Evolutionary conservation across 306 rosid genomes (phyloP).

Genomic region (Lathyrus tuberosus): DNA sequence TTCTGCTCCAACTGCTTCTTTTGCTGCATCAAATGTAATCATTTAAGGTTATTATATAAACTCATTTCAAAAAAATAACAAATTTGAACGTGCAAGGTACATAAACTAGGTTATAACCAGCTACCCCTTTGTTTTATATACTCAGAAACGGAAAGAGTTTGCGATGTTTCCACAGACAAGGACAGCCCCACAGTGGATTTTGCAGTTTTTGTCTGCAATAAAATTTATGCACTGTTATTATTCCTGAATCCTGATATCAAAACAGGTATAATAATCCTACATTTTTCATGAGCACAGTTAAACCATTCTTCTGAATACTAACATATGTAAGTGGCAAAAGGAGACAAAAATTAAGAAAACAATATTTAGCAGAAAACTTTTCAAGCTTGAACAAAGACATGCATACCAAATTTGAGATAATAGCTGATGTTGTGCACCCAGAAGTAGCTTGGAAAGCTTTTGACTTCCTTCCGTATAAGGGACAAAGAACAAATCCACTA

Average conservation of each 20-base stretch:
- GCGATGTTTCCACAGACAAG: conserved; percentile 83
- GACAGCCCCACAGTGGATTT: conserved; percentile 84
- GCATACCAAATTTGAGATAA: conserved; percentile 86
- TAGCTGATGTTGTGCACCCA: conserved; percentile 74
- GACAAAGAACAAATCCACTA: conserved; percentile 91
- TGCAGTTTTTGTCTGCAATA: conserved; percentile 89
- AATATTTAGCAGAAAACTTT: conserved; percentile 11
- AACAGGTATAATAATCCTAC: conserved; percentile 13
- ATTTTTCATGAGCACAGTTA: conserved; percentile 12
- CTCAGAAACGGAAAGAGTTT: conserved; percentile 69
- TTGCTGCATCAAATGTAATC: conserved; percentile 58
- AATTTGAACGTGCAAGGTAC: conserved; percentile 29
- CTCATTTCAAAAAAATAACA: conserved; percentile 24
- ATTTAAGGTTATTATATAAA: conserved; percentile 30
- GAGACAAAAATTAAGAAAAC: conserved; percentile 31
- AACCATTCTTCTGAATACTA: conserved; percentile 34
- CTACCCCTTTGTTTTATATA: conserved; percentile 86
- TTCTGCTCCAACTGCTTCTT: conserved; percentile 98
- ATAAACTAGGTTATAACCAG: conserved; percentile 33
- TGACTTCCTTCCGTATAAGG: conserved; percentile 90
- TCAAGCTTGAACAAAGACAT: conserved; percentile 22
- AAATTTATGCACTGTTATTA: conserved; percentile 35
- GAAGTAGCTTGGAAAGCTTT: conserved; percentile 96
- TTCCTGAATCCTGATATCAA: conserved; percentile 13
- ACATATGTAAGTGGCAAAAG: conserved; percentile 35